phyloP scores from a whole-genome alignment of 345 rosid species.

The Punica granatum region DNA sequence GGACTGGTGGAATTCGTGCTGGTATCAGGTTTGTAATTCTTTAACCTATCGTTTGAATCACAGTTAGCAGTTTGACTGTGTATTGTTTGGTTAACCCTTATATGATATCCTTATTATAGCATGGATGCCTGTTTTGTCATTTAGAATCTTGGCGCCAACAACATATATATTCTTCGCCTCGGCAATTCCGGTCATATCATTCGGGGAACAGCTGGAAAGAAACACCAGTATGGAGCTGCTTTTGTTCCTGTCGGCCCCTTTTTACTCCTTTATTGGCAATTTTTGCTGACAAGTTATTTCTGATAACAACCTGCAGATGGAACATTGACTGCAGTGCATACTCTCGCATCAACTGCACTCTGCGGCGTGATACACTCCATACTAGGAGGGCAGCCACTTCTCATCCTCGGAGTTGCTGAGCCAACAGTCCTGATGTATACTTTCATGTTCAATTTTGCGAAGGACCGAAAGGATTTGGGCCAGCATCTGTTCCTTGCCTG shows the following conservation, averaged over 20 bases:
- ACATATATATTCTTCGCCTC: constrained; percentile 64
- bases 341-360: constrained; percentile 55
- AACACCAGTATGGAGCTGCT: constrained; percentile 27
- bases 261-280: neutral
- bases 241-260: neutral
- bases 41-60: neutral
- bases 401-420: constrained; percentile 62
- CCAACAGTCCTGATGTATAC: constrained; percentile 61
- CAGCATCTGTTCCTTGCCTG: constrained; percentile 53
- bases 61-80: neutral
- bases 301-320: constrained; percentile 32
- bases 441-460: constrained; percentile 53
- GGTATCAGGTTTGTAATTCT: constrained; percentile 46
- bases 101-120: neutral
- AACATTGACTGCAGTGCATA: constrained; percentile 51
- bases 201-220: constrained; percentile 58
- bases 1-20: constrained; percentile 61
- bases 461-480: constrained; percentile 54
- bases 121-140: neutral
- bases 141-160: constrained; percentile 72
- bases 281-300: constrained; percentile 10
- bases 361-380: constrained; percentile 53
- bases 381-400: constrained; percentile 55
- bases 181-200: constrained; percentile 58
- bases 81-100: neutral